These are phyloP conservation scores for Colletotrichum euphorbiae DNA, from an alignment of 2,329 filamentous ascomycete species.

Conservation along the genomic window DNA sequence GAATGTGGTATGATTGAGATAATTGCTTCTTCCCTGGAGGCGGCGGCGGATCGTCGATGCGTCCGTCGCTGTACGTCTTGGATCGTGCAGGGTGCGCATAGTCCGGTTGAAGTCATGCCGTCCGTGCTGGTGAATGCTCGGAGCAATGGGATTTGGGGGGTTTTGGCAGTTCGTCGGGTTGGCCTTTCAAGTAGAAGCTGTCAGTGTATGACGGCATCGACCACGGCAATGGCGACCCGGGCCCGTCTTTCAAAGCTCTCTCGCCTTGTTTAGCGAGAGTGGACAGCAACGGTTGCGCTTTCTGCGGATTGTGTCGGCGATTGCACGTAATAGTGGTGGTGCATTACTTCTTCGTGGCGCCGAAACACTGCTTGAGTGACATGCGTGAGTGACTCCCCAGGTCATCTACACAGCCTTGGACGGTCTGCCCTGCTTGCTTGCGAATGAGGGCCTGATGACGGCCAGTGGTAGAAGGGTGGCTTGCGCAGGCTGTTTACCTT, in stretches of 20 bases:
- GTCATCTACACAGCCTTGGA: too few species aligned
- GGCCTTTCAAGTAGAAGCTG: too few species aligned
- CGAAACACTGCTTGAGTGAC: slow-evolving; percentile 14
- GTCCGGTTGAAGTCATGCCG: slow-evolving; percentile 24
- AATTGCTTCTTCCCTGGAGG: slow-evolving; percentile 18
- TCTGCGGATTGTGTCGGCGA: too few species aligned
- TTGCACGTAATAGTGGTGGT: neutral
- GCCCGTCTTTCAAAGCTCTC: neutral
- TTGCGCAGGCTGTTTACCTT: neutral
- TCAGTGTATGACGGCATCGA: slow-evolving; percentile 17
- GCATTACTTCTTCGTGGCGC: slow-evolving; percentile 14
- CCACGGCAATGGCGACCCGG: neutral
- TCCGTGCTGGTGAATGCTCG: slow-evolving; percentile 25
- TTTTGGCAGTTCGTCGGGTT: slow-evolving; percentile 6
- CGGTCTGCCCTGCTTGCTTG: too few species aligned
- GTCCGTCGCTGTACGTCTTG: slow-evolving; percentile 20
- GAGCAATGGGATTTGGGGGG: slow-evolving; percentile 7
- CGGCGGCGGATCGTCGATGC: slow-evolving; percentile 30
- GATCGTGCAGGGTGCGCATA: slow-evolving; percentile 27
- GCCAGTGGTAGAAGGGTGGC: neutral
- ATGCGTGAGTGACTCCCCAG: too few species aligned
- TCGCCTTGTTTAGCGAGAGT: too few species aligned
- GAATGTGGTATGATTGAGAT: slow-evolving; percentile 19
- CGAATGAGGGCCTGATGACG: too few species aligned
- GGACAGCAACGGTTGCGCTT: too few species aligned